Evolutionary conservation across 1,139 yeast species (phyloP), one percentile per base, ranked within the genome.

Genomic region (Pichia sp.): DNA sequence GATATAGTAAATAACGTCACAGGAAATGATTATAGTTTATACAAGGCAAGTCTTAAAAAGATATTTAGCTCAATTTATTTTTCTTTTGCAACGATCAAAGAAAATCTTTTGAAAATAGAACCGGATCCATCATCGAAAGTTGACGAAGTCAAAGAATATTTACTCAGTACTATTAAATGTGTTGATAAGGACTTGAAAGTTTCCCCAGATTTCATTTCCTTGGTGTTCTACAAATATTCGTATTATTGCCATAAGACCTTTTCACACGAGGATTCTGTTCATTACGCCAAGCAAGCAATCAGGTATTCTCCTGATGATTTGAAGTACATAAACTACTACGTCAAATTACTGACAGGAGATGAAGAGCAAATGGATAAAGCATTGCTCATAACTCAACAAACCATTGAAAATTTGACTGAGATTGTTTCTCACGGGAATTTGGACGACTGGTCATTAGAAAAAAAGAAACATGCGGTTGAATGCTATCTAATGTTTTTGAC

Each of bases 401-500:
- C 76, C 2, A 48, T 71, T 3, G 62, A 53, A 7, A 45, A 52
- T 29, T 36, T 58, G 11, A 46, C 45, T 29, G 9, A 47, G 39
- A 31, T 36, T 47, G 27, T 45, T 36, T 54, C 44, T 63, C 63
- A 29, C 50, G 61, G 54, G 16, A 33, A 53, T 6, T 46, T 55
- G 5, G 47, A 59, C 5, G 62, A 63, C 39, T 69, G 71, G 45
- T 8, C 7, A 8, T 8, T 31, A 7, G 10, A 31, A 8, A 31
- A 31, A 31, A 81, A 77, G 55, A 68, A 72, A 55, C 78, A 77
- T 49, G 76, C 81, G 37, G 60, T 87, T 32, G 87, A 85, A 58
- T 68, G 87, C 57, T 85, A 85, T 55, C 69, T 85, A 62, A 82
- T 95, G 0, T 88, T 84, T 54, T 64, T 87, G 43, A 81, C 90